phyloP scores from a whole-genome alignment of 345 rosid genomes.

The Ricinus communis region DNA sequence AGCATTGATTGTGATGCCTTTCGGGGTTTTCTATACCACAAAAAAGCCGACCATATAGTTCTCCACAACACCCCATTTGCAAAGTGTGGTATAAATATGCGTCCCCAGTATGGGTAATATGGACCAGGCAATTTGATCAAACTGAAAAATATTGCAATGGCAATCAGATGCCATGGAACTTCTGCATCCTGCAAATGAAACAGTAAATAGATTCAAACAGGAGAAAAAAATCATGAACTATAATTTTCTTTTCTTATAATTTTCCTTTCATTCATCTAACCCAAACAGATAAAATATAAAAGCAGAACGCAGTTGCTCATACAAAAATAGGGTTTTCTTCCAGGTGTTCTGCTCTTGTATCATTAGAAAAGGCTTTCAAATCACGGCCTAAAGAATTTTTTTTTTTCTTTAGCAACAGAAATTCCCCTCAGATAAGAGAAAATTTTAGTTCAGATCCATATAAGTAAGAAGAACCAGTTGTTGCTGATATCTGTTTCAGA shows the following conservation, averaged over 20 bases:
- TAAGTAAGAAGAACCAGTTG: too few species aligned
- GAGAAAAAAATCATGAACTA: background rate
- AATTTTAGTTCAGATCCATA: too few species aligned
- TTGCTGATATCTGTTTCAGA: too few species aligned
- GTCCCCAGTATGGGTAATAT: constrained; percentile 84
- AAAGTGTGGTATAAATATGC: constrained; percentile 70
- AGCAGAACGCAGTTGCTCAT: background rate
- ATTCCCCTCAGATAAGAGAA: too few species aligned
- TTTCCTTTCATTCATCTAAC: background rate
- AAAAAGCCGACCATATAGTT: constrained; percentile 54
- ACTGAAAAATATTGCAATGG: constrained; percentile 53
- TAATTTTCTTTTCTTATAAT: background rate
- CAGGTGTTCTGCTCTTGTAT: background rate
- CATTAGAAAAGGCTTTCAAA: background rate
- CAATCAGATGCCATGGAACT: constrained; percentile 87
- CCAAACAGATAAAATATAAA: background rate
- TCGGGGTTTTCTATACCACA: constrained; percentile 58
- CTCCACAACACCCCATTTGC: constrained; percentile 79
- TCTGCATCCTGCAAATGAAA: constrained; percentile 64
- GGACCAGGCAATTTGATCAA: constrained; percentile 81
- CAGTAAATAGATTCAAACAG: constrained; percentile 2
- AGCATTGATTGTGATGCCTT: constrained; percentile 18
- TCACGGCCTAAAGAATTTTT: too few species aligned
- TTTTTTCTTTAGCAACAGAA: too few species aligned
- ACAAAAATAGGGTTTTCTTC: background rate